A percentile compares a stretch with the other conserved stretches of the same genome.
These are phyloP conservation scores for Paecilomyces dactylethromorphus DNA, from an alignment of 2,329 filamentous ascomycete species.

Conservation along the genomic window DNA sequence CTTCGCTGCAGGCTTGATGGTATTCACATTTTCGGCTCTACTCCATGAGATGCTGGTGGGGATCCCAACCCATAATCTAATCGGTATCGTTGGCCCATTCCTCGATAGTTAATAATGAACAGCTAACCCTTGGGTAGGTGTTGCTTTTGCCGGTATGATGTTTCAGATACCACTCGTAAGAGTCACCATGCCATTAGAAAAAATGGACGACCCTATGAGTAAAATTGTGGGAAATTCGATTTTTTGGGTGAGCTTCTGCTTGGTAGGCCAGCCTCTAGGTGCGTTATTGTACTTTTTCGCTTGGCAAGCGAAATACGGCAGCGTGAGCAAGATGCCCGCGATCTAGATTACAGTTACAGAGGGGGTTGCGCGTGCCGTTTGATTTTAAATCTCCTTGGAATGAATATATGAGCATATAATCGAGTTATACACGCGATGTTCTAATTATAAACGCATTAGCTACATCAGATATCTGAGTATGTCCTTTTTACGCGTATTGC, in stretches of 20 bases:
- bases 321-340: conserved; percentile 48
- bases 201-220: conserved; percentile 66
- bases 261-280: conserved; percentile 89
- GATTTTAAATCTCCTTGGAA: background rate
- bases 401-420: background rate
- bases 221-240: conserved; percentile 83
- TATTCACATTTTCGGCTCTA: conserved; percentile 82
- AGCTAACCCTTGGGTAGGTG: conserved; percentile 46
- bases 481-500: too few species aligned
- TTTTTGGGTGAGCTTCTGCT: conserved; percentile 94
- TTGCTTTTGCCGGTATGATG: conserved; percentile 92
- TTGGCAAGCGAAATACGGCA: conserved; percentile 97
- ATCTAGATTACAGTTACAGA: background rate
- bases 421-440: background rate
- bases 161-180: conserved; percentile 83
- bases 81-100: conserved; percentile 50
- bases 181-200: conserved; percentile 72
- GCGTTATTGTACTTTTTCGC: conserved; percentile 94
- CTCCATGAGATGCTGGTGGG: conserved; percentile 91
- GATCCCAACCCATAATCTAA: conserved; percentile 87
- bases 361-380: background rate
- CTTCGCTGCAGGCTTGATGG: conserved; percentile 63
- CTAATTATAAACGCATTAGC: too few species aligned
- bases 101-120: background rate
- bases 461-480: too few species aligned